Evolutionary conservation across 331 rosid species (phyloP).

Genomic region (Phaseolus coccineus): DNA sequence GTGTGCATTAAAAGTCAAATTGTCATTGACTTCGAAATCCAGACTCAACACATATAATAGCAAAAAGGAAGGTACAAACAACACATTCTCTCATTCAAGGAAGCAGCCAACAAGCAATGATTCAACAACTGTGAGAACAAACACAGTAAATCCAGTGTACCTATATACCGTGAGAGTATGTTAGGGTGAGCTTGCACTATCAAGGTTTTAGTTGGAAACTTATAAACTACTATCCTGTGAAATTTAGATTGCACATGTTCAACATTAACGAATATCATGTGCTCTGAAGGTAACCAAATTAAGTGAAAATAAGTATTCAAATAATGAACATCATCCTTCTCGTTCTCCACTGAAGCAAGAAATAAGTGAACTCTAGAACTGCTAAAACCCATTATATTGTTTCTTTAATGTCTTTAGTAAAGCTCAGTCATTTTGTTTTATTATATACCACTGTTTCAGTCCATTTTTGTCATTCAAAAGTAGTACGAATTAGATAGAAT

Average conservation of each 20-base stretch:
- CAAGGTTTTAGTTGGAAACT: constrained; percentile 27
- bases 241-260: constrained; percentile 1
- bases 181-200: constrained; percentile 5
- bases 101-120: constrained; percentile 27
- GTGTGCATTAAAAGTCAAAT: constrained; percentile 19
- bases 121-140: background rate
- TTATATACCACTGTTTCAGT: background rate
- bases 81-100: constrained; percentile 33
- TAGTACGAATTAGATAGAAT: constrained; percentile 21
- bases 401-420: constrained; percentile 22
- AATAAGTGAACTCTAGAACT: background rate
- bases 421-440: constrained; percentile 5
- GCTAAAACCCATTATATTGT: constrained; percentile 18
- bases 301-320: constrained; percentile 38
- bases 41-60: constrained; percentile 8
- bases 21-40: constrained; percentile 5
- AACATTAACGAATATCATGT: constrained; percentile 22
- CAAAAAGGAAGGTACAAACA: background rate
- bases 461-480: constrained; percentile 22
- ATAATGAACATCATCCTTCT: constrained; percentile 11
- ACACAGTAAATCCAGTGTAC: constrained; percentile 9
- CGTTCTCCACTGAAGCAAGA: constrained; percentile 18
- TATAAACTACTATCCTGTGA: constrained; percentile 21
- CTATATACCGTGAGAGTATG: background rate
- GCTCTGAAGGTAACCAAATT: constrained; percentile 12